Percentiles rank a stretch among this genome's conserved stretches.
Conservation (phyloP, 2,329 filamentous ascomycete genomes). For the Ophiocordyceps sinensis region DNA sequence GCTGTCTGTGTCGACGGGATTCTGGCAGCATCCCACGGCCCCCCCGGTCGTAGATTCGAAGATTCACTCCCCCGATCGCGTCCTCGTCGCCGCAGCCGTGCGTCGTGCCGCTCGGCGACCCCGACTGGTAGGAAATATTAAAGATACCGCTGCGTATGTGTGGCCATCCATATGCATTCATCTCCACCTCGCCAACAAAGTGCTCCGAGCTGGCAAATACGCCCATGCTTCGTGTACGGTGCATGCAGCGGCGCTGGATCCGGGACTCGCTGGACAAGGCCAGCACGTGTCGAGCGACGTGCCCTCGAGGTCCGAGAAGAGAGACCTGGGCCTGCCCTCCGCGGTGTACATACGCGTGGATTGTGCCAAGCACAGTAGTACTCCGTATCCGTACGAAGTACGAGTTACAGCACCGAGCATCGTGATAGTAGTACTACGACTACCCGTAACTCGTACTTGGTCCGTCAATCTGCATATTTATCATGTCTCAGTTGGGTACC, state of each 20-base stretch:
- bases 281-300: too few species aligned
- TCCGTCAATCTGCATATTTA: neutral
- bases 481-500: neutral
- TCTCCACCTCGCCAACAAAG: neutral
- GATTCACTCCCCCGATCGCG: neutral
- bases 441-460: too few species aligned
- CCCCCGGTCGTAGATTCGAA: neutral
- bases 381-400: too few species aligned
- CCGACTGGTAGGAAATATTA: neutral
- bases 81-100: slow-evolving; percentile 1
- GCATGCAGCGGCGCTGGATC: too few species aligned
- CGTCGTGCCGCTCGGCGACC: slow-evolving; percentile 2
- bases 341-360: too few species aligned
- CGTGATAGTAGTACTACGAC: too few species aligned
- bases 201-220: neutral
- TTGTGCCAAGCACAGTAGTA: neutral
- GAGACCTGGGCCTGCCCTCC: too few species aligned
- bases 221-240: neutral
- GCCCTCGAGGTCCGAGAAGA: too few species aligned
- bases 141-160: neutral
- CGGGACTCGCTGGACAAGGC: too few species aligned
- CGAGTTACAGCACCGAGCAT: neutral
- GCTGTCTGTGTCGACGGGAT: neutral
- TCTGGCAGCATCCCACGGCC: neutral
- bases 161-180: neutral